Base-by-base conservation (phyloP, 1,139 yeast species). In the Kodamaea fungicola region DNA sequence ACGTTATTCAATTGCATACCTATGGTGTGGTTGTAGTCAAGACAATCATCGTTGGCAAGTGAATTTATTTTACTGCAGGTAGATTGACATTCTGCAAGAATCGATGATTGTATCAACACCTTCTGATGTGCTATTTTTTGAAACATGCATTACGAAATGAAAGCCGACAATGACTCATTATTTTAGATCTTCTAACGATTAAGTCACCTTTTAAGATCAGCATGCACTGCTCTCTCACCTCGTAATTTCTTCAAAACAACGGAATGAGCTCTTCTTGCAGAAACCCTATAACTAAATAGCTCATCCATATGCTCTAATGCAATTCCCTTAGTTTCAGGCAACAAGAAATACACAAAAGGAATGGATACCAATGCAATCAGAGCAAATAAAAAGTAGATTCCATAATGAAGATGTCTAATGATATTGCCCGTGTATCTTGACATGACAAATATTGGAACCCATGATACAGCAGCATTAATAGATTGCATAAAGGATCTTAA, bases 271-370 rank as follows among this genome's bases (percentile, higher is more conserved):
- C 38, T 33, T 24, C 44, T 40, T 12, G 52, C 52, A 19, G 42
- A 39, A 21, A 44, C 32, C 8, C 36, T 39, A n/a, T 37, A 31
- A 24, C 52, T 58, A 33, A 67, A 68, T 39, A 69, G 57, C 45
- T 55, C 57, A 48, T 68, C 74, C 73, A 69, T 68, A 46, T 67
- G 70, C 49, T 69, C 75, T 54, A 66, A 61, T 1, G 71, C 62
- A 39, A 66, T 61, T 12, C 71, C 71, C 44, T 61, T 64, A 3
- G 72, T 65, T 46, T 67, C 72, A 8, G 72, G 72, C 13, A 66
- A 52, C 31, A 55, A 54, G 51, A 62, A 66, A 44, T 51, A 62
- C 2, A 64, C 68, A 41, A 64, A 64, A 21, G 71, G 69, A 35
- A 66, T 47, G 2, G 69, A 55, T 22, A 61, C 33, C 2, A 57